Evolutionary conservation across 345 rosid species (phyloP), one percentile per base, ranked within the genome.

Genomic region (Ceriops zippeliana): DNA sequence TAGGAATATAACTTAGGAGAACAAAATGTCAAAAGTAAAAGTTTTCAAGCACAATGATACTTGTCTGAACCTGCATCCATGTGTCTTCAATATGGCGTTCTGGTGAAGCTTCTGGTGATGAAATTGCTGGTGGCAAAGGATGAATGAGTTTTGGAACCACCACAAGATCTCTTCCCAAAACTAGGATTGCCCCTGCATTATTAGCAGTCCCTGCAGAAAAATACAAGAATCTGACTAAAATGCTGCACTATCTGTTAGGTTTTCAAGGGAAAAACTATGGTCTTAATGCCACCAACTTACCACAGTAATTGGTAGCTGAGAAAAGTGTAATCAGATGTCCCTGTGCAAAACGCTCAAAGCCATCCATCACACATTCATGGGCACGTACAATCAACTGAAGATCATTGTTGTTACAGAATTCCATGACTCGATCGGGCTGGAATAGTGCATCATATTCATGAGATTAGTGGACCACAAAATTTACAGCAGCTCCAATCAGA

Each of bases 371-470:
- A 30, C 98, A 95, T 80, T 95, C 99, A 60, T 95, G 98, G 51
- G 98, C 99, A 66, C 98, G 96, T 32, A 95, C 96, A 76, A 95
- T 95, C 79, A 95, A 78, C 79, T 95, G 97, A 65, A 95, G 98
- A 78, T 95, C 99, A 75, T 95, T 95, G 85, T 95, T 95, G 68
- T 84, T 90, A 77, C 99, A 95, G 72, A 95, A 95, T 72, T 95
- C 98, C 99, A 95, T 92, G 46, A 95, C 99, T 65, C 97, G 93
- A 78, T 95, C 99, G 37, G 99, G 98, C 99, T 95, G 92, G 81
- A 71, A 74, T 27, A 73, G 24, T 26, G 34, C 73, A 62, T 28
- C 74, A 28, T 61, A 35, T 28, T 66, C 9, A 65, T 76, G 26
- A 78, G 80, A 60, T 56, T 27, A 72, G 62, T 17, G 46, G 32